These are phyloP conservation scores for Phoma sp. DNA, from an alignment of 2,329 filamentous ascomycete species.

Conservation along the genomic window DNA sequence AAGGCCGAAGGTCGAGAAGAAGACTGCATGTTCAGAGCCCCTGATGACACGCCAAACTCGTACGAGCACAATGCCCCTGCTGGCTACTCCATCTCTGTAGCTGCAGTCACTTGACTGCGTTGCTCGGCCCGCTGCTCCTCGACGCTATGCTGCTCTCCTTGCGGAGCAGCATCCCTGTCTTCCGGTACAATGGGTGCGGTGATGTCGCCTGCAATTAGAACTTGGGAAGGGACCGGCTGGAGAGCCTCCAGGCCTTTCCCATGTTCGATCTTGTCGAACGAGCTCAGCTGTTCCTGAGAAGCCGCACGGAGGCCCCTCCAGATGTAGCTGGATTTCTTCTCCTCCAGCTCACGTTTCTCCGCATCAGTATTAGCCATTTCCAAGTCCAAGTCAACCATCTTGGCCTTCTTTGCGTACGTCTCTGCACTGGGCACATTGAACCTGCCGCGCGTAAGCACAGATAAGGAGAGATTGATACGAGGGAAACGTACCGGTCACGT, in stretches of 20 bases:
- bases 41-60: slow-evolving; percentile 35
- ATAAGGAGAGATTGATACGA: slow-evolving; percentile 18
- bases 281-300: slow-evolving; percentile 73
- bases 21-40: slow-evolving; percentile 19
- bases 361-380: slow-evolving; percentile 76
- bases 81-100: slow-evolving; percentile 37
- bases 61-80: slow-evolving; percentile 37
- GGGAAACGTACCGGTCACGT: slow-evolving; percentile 56
- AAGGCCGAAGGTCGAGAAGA: slow-evolving; percentile 15
- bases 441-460: slow-evolving; percentile 54
- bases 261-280: slow-evolving; percentile 84
- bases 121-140: slow-evolving; percentile 51
- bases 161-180: slow-evolving; percentile 47
- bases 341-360: slow-evolving; percentile 66
- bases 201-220: slow-evolving; percentile 45
- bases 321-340: slow-evolving; percentile 83
- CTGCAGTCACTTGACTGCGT: slow-evolving; percentile 47
- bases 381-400: slow-evolving; percentile 83
- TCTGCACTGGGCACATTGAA: slow-evolving; percentile 74
- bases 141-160: slow-evolving; percentile 46
- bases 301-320: slow-evolving; percentile 90
- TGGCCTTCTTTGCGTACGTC: slow-evolving; percentile 75
- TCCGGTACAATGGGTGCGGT: slow-evolving; percentile 44
- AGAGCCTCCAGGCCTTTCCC: slow-evolving; percentile 71
- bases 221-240: slow-evolving; percentile 46